Evolutionary conservation across 2,329 filamentous ascomycete genomes (phyloP), one percentile per base, ranked within the genome.

Genomic region (Penicillium oxalicum): DNA sequence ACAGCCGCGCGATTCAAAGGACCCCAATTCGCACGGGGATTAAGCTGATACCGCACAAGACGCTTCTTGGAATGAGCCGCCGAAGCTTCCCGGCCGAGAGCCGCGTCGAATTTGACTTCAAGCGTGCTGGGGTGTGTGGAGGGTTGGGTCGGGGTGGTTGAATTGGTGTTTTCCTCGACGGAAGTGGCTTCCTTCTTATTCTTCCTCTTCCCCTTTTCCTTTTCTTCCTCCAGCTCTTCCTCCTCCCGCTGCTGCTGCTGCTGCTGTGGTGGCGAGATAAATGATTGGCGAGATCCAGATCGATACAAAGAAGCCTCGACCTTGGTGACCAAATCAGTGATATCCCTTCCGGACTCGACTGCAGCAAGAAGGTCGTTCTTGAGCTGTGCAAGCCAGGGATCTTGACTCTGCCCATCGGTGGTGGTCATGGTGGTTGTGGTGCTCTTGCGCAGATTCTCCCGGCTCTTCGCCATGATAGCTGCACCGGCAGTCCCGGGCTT

Each of bases 11-110:
- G 68, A 50, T 65, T 73, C 81, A 95, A 82, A 1, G 93, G 93
- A 0, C 93, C 93, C 93, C 93, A 98, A 67, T 97, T 93, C 62
- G 89, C 84, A 51, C 86, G 77, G 40, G 93, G 93, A 65, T 97
- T 97, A 52, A 84, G 73, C 73, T 95, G 93, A 69, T 96, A 98
- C 54, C 91, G 78, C 46, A 94, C 83, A 40, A 94, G 76, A 55
- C 84, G 86, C 65, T 81, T 84, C 42, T 74, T 77, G 45, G 80
- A 78, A 53, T 75, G 59, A 9, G 60, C 52, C 13, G 58, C 60
- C 13, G 65, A 57, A 2, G 61, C 79, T 51, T 88, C 84, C 58
- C 77, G 84, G 0, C 91, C 91, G 9, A 96, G 76, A 47, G 75
- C 67, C 56, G 93, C 88, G 65, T 97, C 84, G 65, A 98, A 97